A percentile compares a stretch with the other conserved stretches of the same genome.
Conservation (phyloP, 495 filamentous ascomycete species). For the Hypoxylon crocopeplum region DNA sequence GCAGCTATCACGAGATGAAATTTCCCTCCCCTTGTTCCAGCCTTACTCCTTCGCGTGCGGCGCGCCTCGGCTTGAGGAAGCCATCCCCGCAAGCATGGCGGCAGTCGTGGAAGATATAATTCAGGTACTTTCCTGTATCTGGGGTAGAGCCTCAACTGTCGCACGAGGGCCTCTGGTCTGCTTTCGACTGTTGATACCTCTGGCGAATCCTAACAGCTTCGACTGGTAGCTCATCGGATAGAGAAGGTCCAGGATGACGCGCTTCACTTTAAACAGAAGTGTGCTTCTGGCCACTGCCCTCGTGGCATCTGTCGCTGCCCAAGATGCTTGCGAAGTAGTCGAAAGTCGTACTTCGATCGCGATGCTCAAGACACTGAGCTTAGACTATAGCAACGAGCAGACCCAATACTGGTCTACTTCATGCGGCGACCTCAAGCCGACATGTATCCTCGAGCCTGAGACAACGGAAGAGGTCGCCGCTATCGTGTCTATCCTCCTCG, state of each 20-base stretch:
- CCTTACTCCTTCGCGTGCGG: background rate
- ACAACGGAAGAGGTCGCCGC: slow-evolving; percentile 45
- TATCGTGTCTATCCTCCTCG: slow-evolving; percentile 42
- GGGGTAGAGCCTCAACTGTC: background rate
- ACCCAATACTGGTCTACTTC: slow-evolving; percentile 56
- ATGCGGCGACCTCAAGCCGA: slow-evolving; percentile 50
- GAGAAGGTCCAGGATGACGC: slow-evolving; percentile 10
- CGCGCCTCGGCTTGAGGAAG: background rate
- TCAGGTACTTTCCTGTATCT: slow-evolving; percentile 4
- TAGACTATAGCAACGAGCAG: slow-evolving; percentile 47
- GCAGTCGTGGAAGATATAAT: slow-evolving; percentile 12
- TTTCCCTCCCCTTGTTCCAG: slow-evolving; percentile 3
- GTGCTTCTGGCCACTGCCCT: slow-evolving; percentile 10
- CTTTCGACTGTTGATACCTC: background rate
- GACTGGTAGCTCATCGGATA: background rate
- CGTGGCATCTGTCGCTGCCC: slow-evolving; percentile 8
- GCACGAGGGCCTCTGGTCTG: slow-evolving; percentile 2
- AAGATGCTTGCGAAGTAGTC: slow-evolving; percentile 32
- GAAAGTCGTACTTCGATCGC: slow-evolving; percentile 25
- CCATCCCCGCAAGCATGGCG: background rate
- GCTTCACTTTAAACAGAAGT: slow-evolving; percentile 1
- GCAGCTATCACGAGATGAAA: slow-evolving; percentile 18
- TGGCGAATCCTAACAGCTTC: background rate
- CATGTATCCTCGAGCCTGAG: slow-evolving; percentile 56
- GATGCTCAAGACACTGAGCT: slow-evolving; percentile 15